Conservation (phyloP, 768 basidiomycete species). For the Tremella yokohamensis region DNA sequence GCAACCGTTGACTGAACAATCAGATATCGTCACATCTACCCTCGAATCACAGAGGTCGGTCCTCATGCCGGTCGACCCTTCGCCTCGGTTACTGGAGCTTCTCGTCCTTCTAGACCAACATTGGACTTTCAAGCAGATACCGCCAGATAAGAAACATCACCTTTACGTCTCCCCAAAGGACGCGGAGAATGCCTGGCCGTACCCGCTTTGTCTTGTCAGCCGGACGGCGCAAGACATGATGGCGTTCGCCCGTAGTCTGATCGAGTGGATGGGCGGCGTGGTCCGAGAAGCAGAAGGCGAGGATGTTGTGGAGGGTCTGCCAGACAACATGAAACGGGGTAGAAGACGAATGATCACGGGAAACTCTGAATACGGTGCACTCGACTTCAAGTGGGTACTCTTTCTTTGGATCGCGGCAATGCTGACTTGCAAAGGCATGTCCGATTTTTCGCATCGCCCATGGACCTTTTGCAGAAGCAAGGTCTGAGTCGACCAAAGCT, state of each 20-base stretch:
- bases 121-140: constrained; percentile 74
- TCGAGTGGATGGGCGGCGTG: constrained; percentile 97
- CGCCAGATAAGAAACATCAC: constrained; percentile 14
- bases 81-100: constrained; percentile 91
- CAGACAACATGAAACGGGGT: constrained; percentile 54
- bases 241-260: constrained; percentile 89
- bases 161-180: constrained; percentile 11
- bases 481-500: constrained; percentile 86
- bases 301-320: constrained; percentile 57
- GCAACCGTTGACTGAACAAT: constrained; percentile 12
- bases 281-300: constrained; percentile 89
- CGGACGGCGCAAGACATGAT: constrained; percentile 89
- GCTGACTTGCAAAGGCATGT: constrained; percentile 61
- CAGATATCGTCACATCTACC: constrained; percentile 85
- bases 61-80: constrained; percentile 86
- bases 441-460: constrained; percentile 84
- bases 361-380: constrained; percentile 74
- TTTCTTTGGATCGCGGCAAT: not conserved
- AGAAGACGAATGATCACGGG: constrained; percentile 58
- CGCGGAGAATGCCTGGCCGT: constrained; percentile 38
- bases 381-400: constrained; percentile 76
- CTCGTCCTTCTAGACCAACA: constrained; percentile 93
- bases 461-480: constrained; percentile 72
- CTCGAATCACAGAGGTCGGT: constrained; percentile 75
- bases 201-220: constrained; percentile 88